A percentile compares a stretch with the other conserved stretches of the same genome.
Evolutionary conservation across 768 basidiomycete genomes (phyloP).

Genomic region (Coprinopsis strossmayeri): DNA sequence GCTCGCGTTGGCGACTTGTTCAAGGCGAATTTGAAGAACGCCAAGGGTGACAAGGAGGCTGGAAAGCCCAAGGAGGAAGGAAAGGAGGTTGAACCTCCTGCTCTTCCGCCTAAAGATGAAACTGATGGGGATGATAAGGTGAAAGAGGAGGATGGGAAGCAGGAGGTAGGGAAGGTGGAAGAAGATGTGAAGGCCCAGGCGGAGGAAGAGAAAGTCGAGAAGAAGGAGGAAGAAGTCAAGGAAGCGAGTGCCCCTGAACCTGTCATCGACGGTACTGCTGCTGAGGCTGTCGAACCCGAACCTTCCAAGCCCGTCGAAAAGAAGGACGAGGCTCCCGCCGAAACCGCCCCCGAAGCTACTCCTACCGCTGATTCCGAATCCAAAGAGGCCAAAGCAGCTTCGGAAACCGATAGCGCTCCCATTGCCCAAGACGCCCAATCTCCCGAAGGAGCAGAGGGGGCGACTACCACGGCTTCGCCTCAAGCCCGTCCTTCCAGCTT

Average conservation of each 20-base stretch:
- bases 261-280: too few species aligned
- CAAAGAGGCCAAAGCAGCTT: too few species aligned
- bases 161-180: neutral
- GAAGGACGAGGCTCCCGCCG: neutral
- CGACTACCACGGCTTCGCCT: neutral
- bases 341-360: neutral
- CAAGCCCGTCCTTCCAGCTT: neutral
- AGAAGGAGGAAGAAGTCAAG: too few species aligned
- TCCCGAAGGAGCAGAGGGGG: neutral
- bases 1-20: neutral
- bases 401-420: too few species aligned
- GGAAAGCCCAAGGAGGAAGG: neutral
- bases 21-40: neutral
- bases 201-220: too few species aligned
- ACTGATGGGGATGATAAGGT: neutral
- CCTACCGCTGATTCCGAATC: too few species aligned
- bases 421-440: too few species aligned
- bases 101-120: too few species aligned
- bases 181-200: too few species aligned
- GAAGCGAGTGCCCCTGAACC: too few species aligned
- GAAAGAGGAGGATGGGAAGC: neutral
- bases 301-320: neutral
- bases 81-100: neutral
- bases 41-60: neutral
- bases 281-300: neutral